Percentiles rank a stretch among this genome's conserved stretches.
Conservation (phyloP, 805 yeast species). For the Torulaspora microellipsoides region DNA sequence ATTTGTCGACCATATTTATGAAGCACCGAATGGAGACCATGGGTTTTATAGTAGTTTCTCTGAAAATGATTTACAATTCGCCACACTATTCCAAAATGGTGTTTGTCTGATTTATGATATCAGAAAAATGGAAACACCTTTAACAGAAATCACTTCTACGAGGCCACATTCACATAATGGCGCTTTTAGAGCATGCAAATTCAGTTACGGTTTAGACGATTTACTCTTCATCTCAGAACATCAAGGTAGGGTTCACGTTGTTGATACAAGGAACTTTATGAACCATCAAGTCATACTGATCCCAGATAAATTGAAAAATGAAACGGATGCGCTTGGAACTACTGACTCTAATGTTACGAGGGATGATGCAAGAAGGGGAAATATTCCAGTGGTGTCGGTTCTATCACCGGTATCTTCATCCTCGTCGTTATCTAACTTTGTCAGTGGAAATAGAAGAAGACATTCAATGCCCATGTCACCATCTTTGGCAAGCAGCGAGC, state of each 20-base stretch:
- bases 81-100: constrained; percentile 86
- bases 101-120: constrained; percentile 70
- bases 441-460: constrained; percentile 15
- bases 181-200: constrained; percentile 63
- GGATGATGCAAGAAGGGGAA: constrained; percentile 8
- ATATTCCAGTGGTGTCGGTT: constrained; percentile 8
- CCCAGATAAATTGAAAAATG: constrained; percentile 39
- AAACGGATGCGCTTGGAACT: constrained; percentile 4
- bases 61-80: constrained; percentile 67
- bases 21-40: constrained; percentile 57
- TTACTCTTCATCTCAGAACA: constrained; percentile 76
- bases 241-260: constrained; percentile 77
- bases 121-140: constrained; percentile 52
- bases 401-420: constrained; percentile 11
- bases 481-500: constrained; percentile 14
- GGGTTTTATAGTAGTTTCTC: constrained; percentile 82
- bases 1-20: constrained; percentile 38
- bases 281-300: constrained; percentile 73
- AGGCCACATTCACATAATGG: constrained; percentile 52
- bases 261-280: constrained; percentile 69
- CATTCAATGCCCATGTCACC: constrained; percentile 20
- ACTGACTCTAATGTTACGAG: constrained; percentile 1
- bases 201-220: constrained; percentile 67
- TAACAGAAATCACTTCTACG: constrained; percentile 55
- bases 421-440: constrained; percentile 6